Conservation (phyloP, 176 grass and related monocot genomes). For the Areca catechu region DNA sequence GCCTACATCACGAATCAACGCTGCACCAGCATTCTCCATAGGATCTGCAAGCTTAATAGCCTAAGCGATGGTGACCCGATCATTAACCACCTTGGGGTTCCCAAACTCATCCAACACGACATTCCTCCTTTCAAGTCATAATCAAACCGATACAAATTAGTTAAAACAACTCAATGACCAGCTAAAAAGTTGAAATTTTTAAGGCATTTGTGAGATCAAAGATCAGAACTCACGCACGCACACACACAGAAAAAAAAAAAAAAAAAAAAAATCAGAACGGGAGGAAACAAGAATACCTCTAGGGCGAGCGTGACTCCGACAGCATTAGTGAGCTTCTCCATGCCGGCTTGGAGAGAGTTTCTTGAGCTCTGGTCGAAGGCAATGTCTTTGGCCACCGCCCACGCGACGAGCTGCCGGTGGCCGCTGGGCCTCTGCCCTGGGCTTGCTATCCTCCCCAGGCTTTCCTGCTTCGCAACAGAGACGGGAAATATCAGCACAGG, state of each 20-base stretch:
- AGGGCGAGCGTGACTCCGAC: slow-evolving; percentile 18
- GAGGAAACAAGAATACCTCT: slow-evolving; percentile 39
- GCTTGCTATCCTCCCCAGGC: slow-evolving; percentile 1
- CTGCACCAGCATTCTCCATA: slow-evolving; percentile 17
- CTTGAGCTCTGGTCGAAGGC: neutral
- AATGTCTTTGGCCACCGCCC: neutral
- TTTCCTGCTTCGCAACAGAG: neutral
- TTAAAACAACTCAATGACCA: too few species aligned
- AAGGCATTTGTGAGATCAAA: too few species aligned
- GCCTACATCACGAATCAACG: neutral
- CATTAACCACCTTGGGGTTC: slow-evolving; percentile 8
- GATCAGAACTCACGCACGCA: too few species aligned
- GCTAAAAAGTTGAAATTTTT: too few species aligned
- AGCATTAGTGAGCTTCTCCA: slow-evolving; percentile 1
- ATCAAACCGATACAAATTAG: too few species aligned
- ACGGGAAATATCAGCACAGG: neutral
- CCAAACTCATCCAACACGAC: slow-evolving; percentile 12
- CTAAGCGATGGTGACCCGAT: slow-evolving; percentile 6
- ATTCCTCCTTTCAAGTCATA: neutral
- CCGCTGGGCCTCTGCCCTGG: neutral
- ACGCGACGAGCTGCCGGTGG: neutral
- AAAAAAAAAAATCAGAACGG: neutral
- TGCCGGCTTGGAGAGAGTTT: neutral
- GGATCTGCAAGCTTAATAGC: slow-evolving; percentile 10
- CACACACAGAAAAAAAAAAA: too few species aligned